Evolutionary conservation across 2,329 filamentous ascomycete genomes (phyloP).

Genomic region (Ceratocystiopsis brevicomis): DNA sequence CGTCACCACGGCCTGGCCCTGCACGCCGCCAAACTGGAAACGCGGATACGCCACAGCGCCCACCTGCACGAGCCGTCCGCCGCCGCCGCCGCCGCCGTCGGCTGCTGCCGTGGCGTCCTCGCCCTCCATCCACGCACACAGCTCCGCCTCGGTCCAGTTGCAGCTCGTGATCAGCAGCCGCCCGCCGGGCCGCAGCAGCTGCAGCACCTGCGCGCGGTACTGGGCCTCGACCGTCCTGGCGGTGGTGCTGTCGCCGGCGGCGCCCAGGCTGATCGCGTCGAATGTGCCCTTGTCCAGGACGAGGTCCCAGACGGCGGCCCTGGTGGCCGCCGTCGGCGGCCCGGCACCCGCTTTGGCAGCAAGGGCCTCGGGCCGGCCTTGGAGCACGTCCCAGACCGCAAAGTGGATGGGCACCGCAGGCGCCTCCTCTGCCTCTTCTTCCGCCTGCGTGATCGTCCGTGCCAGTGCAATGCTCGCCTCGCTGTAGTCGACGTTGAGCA

Average conservation of each 20-base stretch:
- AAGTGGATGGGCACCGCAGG: constrained; percentile 20
- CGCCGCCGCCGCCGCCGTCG: not conserved
- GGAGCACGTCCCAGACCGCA: constrained; percentile 44
- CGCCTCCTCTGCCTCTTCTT: constrained; percentile 9
- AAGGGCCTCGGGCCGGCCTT: constrained; percentile 11
- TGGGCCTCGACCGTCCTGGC: constrained; percentile 38
- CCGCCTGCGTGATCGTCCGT: constrained; percentile 32
- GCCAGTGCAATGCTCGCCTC: constrained; percentile 56
- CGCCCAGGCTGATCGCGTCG: constrained; percentile 71
- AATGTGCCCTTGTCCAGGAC: constrained; percentile 98
- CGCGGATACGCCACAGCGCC: constrained; percentile 61
- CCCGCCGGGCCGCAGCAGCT: constrained; percentile 50
- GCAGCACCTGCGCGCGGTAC: constrained; percentile 51
- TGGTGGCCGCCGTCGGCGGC: not conserved
- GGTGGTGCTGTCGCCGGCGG: constrained; percentile 18
- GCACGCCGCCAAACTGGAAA: constrained; percentile 76
- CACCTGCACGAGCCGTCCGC: constrained; percentile 34
- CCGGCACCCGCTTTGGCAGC: not conserved
- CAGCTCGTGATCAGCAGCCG: constrained; percentile 81
- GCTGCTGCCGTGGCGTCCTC: constrained; percentile 10
- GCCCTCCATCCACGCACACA: constrained; percentile 58
- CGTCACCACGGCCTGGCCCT: constrained; percentile 77
- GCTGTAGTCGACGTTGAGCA: constrained; percentile 85
- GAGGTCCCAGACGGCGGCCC: constrained; percentile 52
- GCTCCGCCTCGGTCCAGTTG: constrained; percentile 90